Evolutionary conservation across 140 eudicot genomes (phyloP), one percentile per base, ranked within the genome.

Genomic region (Ambrosia hybrid): DNA sequence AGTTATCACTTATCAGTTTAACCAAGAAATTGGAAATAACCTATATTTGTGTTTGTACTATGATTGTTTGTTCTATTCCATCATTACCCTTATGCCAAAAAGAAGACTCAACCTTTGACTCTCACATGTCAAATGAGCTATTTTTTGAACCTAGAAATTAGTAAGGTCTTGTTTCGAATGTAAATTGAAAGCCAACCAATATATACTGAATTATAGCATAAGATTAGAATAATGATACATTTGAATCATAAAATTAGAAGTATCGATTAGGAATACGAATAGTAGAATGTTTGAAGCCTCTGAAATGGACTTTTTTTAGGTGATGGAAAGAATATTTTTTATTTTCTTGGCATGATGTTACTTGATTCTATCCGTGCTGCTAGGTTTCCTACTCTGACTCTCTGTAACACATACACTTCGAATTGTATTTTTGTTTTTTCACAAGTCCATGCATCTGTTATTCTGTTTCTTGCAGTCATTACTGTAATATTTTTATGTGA

Each of bases 11-110:
- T 30, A 30, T 71, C 17, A 11, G 12, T 59, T 5, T 57, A 52
- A 9, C 33, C 33, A 55, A 57, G 45, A 65, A 63, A 74, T 13
- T 51, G 63, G 78, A 63, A 73, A n/a, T 16, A 61, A 37, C 5
- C 62, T 15, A 46, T 52, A 69, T 69, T 52, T 69, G 37, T 33
- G 63, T 2, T 36, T 61, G 46, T 36, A 61, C 12, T 60, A 21
- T 9, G 39, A 26, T 3, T 58, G 38, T 58, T 21, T 58, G 64
- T 5, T 41, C 46, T 41, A 7, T 58, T 58, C 37, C 13, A 58
- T 58, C 39, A 58, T 58, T 41, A 3, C 38, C 38, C 64, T 5
- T 14, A 58, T 9, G n/a, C 12, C 2, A 3, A 26, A 58, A 30
- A 17, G 39, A 21, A 58, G n/a, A 58, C 39, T 58, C 9, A 12